Conservation (phyloP, 805 yeast species). For the Metschnikowia chrysomelidarum region DNA sequence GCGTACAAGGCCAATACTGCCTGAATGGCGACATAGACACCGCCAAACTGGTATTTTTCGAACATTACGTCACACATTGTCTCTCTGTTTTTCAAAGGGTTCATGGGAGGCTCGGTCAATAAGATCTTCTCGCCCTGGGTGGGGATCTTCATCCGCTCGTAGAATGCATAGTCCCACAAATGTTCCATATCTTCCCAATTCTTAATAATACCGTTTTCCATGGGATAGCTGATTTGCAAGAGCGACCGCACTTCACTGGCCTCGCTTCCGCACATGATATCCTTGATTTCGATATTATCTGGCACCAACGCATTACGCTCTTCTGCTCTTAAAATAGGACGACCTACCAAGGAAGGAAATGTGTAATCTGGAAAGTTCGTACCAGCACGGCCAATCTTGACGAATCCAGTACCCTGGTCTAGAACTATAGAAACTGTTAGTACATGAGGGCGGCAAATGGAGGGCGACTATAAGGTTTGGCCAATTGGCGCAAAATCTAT, state of each 20-base stretch:
- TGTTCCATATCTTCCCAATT: slow-evolving; percentile 99
- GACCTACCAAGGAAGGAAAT: slow-evolving; percentile 95
- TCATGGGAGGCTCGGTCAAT: slow-evolving; percentile 97
- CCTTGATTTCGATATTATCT: slow-evolving; percentile 76
- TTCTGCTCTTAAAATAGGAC: slow-evolving; percentile 96
- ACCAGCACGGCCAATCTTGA: slow-evolving; percentile 95
- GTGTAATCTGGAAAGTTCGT: slow-evolving; percentile 96
- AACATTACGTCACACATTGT: slow-evolving; percentile 91
- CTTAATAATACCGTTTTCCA: slow-evolving; percentile 97
- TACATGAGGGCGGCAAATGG: slow-evolving; percentile 2
- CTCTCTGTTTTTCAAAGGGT: slow-evolving; percentile 87
- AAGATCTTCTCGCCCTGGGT: slow-evolving; percentile 74
- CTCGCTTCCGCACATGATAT: slow-evolving; percentile 97
- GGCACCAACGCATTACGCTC: slow-evolving; percentile 61
- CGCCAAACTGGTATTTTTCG: slow-evolving; percentile 86
- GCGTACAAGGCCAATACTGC: slow-evolving; percentile 98
- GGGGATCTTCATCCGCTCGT: slow-evolving; percentile 81
- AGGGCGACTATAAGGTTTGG: background rate
- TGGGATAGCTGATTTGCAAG: slow-evolving; percentile 91
- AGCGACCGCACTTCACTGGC: slow-evolving; percentile 89
- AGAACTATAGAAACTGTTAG: slow-evolving; percentile 52
- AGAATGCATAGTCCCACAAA: slow-evolving; percentile 96
- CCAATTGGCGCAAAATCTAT: too few relatives aligned
- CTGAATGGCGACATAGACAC: slow-evolving; percentile 93
- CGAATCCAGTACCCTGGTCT: slow-evolving; percentile 99